Conservation (phyloP, 805 yeast species). For the Grigorovia yakushimaensis region DNA sequence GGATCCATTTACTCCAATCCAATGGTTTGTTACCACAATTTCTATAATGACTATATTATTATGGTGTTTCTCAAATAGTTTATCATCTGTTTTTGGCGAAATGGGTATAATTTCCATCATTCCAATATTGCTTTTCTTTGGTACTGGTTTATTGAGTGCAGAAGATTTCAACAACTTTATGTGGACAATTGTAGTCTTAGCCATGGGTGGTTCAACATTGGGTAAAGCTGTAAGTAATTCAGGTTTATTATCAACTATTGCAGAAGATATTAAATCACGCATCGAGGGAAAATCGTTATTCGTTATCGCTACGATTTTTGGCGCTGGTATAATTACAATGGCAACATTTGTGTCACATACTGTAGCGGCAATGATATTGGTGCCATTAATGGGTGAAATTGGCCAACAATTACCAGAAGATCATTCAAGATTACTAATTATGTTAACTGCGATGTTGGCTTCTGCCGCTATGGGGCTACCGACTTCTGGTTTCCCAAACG, state of each 20-base stretch:
- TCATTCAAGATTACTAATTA: constrained; percentile 74
- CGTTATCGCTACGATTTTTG: constrained; percentile 68
- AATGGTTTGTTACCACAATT: constrained; percentile 63
- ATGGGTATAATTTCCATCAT: constrained; percentile 93
- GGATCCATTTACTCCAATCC: constrained; percentile 62
- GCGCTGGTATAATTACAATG: constrained; percentile 66
- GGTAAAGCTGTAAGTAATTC: constrained; percentile 94
- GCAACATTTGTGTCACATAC: constrained; percentile 97
- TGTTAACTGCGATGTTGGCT: constrained; percentile 57
- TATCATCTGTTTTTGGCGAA: constrained; percentile 73
- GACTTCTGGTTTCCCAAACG: constrained; percentile 95
- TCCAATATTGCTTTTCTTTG: constrained; percentile 86
- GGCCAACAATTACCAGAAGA: constrained; percentile 71
- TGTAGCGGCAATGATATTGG: constrained; percentile 87
- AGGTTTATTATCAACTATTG: constrained; percentile 74
- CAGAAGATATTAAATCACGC: constrained; percentile 50
- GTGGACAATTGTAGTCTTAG: constrained; percentile 91
- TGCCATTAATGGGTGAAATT: constrained; percentile 83
- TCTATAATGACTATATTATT: constrained; percentile 64
- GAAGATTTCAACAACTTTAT: constrained; percentile 93
- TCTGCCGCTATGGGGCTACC: constrained; percentile 98
- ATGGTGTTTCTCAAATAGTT: constrained; percentile 81
- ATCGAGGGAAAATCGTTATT: constrained; percentile 65
- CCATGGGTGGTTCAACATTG: constrained; percentile 96
- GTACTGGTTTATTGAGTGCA: constrained; percentile 74